phyloP scores from a whole-genome alignment of 768 basidiomycete genomes.

The Exidia glandulosa region DNA sequence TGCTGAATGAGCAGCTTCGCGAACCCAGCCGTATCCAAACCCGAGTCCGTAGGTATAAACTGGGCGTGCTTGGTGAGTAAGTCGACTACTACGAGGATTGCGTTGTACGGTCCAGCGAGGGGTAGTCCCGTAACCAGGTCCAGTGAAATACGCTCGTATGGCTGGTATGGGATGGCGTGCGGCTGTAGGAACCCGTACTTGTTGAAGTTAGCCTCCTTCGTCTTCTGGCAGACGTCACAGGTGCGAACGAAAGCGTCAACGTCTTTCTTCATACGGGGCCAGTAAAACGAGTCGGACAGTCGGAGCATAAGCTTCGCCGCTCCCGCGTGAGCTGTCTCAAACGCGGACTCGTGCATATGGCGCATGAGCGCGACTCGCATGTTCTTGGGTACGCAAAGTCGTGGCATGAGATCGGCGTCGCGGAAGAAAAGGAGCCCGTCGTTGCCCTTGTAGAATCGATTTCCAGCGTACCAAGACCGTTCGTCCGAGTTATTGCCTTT shows the following conservation, averaged over 20 bases:
- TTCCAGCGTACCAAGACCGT: constrained; percentile 3
- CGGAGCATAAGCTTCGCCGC: constrained; percentile 4
- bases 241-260: neutral
- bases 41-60: constrained; percentile 26
- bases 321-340: constrained; percentile 5
- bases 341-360: constrained; percentile 3
- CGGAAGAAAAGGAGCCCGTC: constrained; percentile 9
- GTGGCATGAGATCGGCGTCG: constrained; percentile 7
- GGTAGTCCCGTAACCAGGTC: constrained; percentile 19
- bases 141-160: constrained; percentile 8
- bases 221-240: constrained; percentile 10
- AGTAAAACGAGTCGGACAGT: neutral
- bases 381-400: constrained; percentile 8
- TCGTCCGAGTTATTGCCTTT: neutral
- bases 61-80: constrained; percentile 29
- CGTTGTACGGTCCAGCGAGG: constrained; percentile 22
- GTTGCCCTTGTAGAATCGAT: constrained; percentile 7
- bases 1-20: neutral
- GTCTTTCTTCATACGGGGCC: constrained; percentile 7
- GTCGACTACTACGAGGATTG: constrained; percentile 29
- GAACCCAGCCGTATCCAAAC: neutral
- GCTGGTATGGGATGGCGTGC: constrained; percentile 4
- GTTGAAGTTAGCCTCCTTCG: neutral
- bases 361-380: neutral
- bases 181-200: constrained; percentile 4